Conservation (phyloP, 352 stramenopile species). For the Phytophthora pluvialis region DNA sequence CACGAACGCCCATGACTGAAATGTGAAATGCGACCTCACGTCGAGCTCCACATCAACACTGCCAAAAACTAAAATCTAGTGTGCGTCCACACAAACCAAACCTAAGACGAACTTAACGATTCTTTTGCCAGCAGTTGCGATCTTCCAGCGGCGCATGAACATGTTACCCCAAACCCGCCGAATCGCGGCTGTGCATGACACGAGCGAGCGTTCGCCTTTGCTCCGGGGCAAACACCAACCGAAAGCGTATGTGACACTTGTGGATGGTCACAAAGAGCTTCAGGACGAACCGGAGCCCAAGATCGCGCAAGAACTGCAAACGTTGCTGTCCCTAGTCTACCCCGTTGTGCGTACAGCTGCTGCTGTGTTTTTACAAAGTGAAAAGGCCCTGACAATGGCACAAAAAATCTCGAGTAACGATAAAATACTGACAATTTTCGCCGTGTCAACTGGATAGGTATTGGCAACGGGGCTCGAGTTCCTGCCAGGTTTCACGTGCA, state of each 20-base stretch:
- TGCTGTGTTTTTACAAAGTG: too few species aligned
- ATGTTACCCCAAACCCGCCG: conserved; percentile 1
- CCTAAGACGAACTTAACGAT: conserved; percentile 8
- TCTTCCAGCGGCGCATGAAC: conserved; percentile 16
- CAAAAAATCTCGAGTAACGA: too few species aligned
- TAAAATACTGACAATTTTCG: too few species aligned
- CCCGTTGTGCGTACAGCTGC: conserved; percentile 35
- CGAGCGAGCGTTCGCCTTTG: conserved; percentile 17
- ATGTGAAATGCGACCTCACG: background rate
- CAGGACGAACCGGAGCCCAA: conserved; percentile 24
- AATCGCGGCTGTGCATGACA: conserved; percentile 13
- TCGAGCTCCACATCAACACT: background rate
- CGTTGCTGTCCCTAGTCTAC: conserved; percentile 53
- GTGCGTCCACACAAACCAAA: too few species aligned
- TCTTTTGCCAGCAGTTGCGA: conserved; percentile 12
- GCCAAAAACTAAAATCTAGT: too few species aligned
- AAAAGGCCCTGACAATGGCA: too few species aligned
- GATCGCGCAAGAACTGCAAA: conserved; percentile 40
- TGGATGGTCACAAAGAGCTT: background rate
- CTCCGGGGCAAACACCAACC: conserved; percentile 16
- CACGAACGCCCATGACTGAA: too few species aligned
- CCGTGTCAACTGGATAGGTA: too few species aligned
- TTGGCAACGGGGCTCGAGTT: conserved; percentile 58
- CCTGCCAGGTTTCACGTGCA: conserved; percentile 55
- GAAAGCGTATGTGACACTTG: conserved; percentile 26